Percentiles rank a stretch among this genome's conserved stretches.
phyloP scores from a whole-genome alignment of 176 grass and related monocot species.

The bread wheat (Triticum aestivum) region DNA sequence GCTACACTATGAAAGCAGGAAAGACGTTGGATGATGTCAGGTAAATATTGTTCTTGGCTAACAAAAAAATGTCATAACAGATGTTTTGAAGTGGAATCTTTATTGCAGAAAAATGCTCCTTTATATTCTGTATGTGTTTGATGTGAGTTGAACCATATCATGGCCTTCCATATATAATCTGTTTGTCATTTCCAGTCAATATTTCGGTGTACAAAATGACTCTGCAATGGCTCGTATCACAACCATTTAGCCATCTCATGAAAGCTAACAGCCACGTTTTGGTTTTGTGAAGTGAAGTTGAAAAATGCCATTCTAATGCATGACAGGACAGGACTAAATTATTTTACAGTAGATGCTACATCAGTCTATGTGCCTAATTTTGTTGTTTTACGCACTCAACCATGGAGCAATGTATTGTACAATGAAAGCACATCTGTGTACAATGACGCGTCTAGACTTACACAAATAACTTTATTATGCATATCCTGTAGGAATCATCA shows the following conservation, averaged over 20 bases:
- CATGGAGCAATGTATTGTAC: background rate
- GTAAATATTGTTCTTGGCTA: constrained; percentile 33
- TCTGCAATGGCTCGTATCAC: background rate
- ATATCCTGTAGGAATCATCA: constrained; percentile 73
- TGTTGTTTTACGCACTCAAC: background rate
- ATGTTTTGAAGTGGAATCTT: background rate
- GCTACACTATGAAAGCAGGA: constrained; percentile 87
- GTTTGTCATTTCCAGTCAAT: background rate
- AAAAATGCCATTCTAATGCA: background rate
- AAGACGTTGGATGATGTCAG: constrained; percentile 67
- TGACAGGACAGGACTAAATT: background rate
- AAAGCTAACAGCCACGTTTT: background rate
- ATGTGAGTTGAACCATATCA: background rate
- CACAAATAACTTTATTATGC: background rate
- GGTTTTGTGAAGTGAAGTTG: background rate
- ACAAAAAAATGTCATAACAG: background rate
- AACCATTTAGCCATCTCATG: too few relatives aligned
- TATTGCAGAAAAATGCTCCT: background rate
- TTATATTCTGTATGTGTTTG: background rate
- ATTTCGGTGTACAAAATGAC: background rate
- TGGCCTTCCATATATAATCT: background rate
- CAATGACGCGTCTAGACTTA: background rate
- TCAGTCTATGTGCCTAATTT: background rate
- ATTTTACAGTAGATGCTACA: background rate
- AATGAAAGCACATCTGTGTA: background rate